Conservation (phyloP, 768 basidiomycete genomes). For the Clitopilus passeckerianus region DNA sequence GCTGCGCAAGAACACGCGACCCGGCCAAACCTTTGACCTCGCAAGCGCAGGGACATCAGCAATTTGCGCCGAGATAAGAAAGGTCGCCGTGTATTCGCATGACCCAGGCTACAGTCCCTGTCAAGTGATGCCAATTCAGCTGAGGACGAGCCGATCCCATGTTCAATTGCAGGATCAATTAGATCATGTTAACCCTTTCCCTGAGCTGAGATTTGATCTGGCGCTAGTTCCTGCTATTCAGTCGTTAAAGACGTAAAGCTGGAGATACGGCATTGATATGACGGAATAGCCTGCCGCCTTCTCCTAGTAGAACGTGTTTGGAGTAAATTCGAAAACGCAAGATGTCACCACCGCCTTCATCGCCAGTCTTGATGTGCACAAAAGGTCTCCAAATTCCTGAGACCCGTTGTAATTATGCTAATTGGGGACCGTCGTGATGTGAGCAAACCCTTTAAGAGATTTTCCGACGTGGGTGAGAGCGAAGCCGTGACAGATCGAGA, state of each 20-base stretch:
- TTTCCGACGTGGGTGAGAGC: not conserved
- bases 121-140: not conserved
- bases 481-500: not conserved
- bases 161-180: not conserved
- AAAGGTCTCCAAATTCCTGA: not conserved
- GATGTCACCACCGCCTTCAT: too few species aligned
- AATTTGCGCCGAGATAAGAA: conserved; percentile 6
- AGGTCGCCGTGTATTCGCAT: conserved; percentile 1
- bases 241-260: too few species aligned
- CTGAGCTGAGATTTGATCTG: not conserved
- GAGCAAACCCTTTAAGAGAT: not conserved
- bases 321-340: not conserved
- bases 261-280: too few species aligned
- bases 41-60: conserved; percentile 10
- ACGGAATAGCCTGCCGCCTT: too few species aligned
- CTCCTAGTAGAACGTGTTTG: not conserved
- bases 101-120: conserved; percentile 2
- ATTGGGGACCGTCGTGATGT: not conserved
- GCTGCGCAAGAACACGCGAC: not conserved
- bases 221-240: too few species aligned
- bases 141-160: too few species aligned
- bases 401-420: not conserved
- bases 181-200: not conserved
- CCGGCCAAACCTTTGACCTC: not conserved
- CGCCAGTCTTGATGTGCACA: too few species aligned